phyloP scores from a whole-genome alignment of 495 filamentous ascomycete genomes.

The Podospora tetraspora region DNA sequence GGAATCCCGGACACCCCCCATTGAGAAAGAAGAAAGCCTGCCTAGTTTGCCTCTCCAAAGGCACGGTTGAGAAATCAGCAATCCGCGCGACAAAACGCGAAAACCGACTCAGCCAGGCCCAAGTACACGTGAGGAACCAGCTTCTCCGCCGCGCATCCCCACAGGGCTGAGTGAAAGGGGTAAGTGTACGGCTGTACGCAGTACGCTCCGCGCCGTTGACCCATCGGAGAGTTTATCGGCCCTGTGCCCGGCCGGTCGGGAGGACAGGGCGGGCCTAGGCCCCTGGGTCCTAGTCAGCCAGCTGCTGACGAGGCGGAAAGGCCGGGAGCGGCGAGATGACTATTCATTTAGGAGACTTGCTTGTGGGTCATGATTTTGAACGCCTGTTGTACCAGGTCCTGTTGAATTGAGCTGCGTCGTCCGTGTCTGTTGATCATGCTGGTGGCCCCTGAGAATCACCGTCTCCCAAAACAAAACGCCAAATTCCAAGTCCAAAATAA shows the following conservation, averaged over 20 bases:
- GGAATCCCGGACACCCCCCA: too few relatives aligned
- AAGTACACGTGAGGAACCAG: neutral
- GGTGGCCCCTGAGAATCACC: neutral
- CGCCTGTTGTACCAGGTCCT: neutral
- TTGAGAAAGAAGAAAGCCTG: neutral
- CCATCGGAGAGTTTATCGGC: neutral
- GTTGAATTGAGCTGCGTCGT: neutral
- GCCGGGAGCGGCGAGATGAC: neutral
- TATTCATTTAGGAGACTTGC: neutral
- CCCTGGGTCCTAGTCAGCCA: neutral
- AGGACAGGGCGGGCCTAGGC: neutral
- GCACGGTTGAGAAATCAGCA: neutral
- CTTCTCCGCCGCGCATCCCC: neutral
- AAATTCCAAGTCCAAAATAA: neutral
- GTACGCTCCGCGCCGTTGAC: neutral
- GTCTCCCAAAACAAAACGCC: neutral
- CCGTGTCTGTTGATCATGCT: neutral
- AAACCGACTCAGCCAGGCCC: too few relatives aligned
- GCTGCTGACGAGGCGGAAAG: neutral
- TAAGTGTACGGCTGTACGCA: neutral
- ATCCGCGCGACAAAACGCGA: neutral
- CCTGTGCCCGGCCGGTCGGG: neutral
- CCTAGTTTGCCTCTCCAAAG: neutral
- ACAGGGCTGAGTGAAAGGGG: neutral
- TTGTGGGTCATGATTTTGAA: too few relatives aligned